These are phyloP conservation scores for Flaveria trinervia DNA, from an alignment of 129 eudicot genomes.

Conservation along the genomic window DNA sequence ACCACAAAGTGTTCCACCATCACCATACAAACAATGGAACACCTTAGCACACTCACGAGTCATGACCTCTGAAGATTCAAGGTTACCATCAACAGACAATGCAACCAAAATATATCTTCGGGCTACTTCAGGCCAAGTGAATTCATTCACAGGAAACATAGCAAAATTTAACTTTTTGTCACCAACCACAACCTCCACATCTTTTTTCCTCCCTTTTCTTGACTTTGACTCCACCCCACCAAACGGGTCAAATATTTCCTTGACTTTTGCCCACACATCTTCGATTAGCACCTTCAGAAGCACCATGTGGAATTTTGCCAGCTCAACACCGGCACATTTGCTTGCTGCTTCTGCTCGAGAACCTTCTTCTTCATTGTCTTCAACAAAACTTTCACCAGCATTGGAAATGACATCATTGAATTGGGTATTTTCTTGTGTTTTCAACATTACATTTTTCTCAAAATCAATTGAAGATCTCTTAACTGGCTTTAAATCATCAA, in stretches of 20 bases:
- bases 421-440: slow-evolving; percentile 10
- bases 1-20: slow-evolving; percentile 91
- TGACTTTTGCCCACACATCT: slow-evolving; percentile 65
- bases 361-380: slow-evolving; percentile 33
- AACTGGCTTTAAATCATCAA: slow-evolving; percentile 45
- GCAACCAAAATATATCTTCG: slow-evolving; percentile 70
- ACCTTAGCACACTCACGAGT: slow-evolving; percentile 75
- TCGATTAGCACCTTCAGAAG: slow-evolving; percentile 60
- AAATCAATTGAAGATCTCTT: slow-evolving; percentile 26
- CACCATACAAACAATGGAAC: slow-evolving; percentile 88
- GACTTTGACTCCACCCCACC: slow-evolving; percentile 68
- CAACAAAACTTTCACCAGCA: slow-evolving; percentile 27
- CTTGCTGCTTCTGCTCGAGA: slow-evolving; percentile 44
- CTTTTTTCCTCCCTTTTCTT: slow-evolving; percentile 79
- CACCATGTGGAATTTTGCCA: slow-evolving; percentile 58
- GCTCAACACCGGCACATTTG: slow-evolving; percentile 56
- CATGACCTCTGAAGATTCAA: slow-evolving; percentile 74
- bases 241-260: slow-evolving; percentile 53
- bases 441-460: slow-evolving; percentile 10
- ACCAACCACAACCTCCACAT: slow-evolving; percentile 50
- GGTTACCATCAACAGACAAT: slow-evolving; percentile 67
- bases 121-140: slow-evolving; percentile 94
- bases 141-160: slow-evolving; percentile 71
- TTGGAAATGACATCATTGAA: slow-evolving; percentile 8
- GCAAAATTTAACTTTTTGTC: slow-evolving; percentile 57